Base-by-base conservation (phyloP, 495 filamentous ascomycete species). In the Podospora didyma region DNA sequence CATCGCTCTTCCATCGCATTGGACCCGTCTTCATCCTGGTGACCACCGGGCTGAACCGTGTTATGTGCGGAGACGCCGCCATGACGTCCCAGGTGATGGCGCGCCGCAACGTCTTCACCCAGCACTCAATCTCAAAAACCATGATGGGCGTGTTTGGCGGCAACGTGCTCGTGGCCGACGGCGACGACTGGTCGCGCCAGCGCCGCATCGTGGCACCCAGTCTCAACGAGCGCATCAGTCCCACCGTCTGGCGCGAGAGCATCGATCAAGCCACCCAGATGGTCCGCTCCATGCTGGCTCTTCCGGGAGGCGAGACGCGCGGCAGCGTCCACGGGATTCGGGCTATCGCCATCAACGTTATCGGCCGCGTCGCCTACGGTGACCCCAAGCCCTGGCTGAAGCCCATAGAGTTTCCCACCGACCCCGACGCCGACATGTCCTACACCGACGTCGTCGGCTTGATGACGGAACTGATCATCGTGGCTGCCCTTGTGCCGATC, bases 311-410 rank as follows among this genome's bases (percentile, higher is more conserved):
- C 44, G 46, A 63, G 37, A 53, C 51, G n/a, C 47, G 46, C 48
- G 39, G 71, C 63, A 2, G 24, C 7, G 47, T 73, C 4, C 48
- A 48, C 11, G 65, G 66, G 2, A 54, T 73, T 14, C 63, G 65
- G 1, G 59, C 58, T 44, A 49, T 75, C 17, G 71, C 75, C 20
- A 70, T 77, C 60, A 74, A 78, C 56, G 74, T 77, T 5, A 62
- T 78, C 17, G 71, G 72, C 2, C 46, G 54, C 49, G 69, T 73
- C 16, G 73, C 69, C 14, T 77, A 73, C 57, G 68, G 68, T 20
- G 60, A 70, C 46, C 53, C 63, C 4, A 62, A 69, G 46, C 28
- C 66, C 0, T 78, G 70, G 64, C n/a, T n/a, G n/a, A 46, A 62
- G n/a, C 49, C 48, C 56, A n/a, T 65, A 16, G 46, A 57, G 51